Conservation (phyloP, 2,329 filamentous ascomycete species). For the Didymella arachidicola region DNA sequence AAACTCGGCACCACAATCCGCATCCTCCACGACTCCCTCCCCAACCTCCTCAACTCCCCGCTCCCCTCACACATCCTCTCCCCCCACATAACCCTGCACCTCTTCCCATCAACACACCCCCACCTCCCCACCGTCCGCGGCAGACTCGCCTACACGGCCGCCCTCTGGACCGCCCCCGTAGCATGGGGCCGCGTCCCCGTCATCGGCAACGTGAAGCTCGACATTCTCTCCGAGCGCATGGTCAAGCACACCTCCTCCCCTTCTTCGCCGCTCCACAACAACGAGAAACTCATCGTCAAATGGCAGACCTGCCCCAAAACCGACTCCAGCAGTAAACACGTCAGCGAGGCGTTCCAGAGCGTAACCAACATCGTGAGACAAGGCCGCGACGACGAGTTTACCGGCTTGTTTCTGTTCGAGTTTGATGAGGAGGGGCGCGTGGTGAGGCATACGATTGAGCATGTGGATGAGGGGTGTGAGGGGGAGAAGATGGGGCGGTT, state of each 20-base stretch:
- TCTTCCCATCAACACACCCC: conserved; percentile 78
- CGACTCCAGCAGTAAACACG: conserved; percentile 54
- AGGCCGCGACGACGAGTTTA: conserved; percentile 71
- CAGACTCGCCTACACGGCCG: conserved; percentile 87
- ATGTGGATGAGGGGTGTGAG: conserved; percentile 81
- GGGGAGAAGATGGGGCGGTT: conserved; percentile 87
- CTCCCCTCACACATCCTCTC: conserved; percentile 69
- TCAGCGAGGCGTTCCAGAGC: conserved; percentile 61
- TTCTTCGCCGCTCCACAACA: conserved; percentile 56
- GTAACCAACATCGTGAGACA: conserved; percentile 64
- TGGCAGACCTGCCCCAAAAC: conserved; percentile 77
- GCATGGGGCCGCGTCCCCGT: conserved; percentile 94
- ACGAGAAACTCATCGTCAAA: conserved; percentile 87
- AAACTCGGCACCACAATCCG: conserved; percentile 70
- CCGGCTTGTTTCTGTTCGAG: conserved; percentile 91
- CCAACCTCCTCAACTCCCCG: conserved; percentile 66
- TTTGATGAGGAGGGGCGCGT: conserved; percentile 89
- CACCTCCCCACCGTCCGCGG: conserved; percentile 93
- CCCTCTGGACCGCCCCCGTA: conserved; percentile 93
- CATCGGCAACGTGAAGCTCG: conserved; percentile 85
- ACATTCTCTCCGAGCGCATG: conserved; percentile 91
- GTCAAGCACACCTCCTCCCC: conserved; percentile 61
- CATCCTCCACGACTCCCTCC: conserved; percentile 68
- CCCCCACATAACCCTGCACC: conserved; percentile 67
- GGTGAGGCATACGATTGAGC: conserved; percentile 89